These are phyloP conservation scores for Ailanthus altissimus DNA, from an alignment of 345 rosid species.

Conservation along the genomic window DNA sequence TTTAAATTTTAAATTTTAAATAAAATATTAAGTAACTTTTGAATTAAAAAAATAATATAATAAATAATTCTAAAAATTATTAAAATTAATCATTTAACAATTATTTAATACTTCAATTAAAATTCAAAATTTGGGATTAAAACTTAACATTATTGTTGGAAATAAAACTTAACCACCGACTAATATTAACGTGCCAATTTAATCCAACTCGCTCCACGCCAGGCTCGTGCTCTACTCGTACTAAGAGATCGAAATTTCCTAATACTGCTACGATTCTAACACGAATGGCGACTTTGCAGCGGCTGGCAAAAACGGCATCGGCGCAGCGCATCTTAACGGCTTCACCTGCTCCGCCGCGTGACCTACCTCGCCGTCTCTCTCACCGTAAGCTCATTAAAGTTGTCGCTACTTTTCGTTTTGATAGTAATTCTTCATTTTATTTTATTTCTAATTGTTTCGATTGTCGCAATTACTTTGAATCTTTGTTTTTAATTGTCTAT, in stretches of 20 bases:
- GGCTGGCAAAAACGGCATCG: slow-evolving; percentile 44
- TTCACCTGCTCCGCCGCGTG: slow-evolving; percentile 24
- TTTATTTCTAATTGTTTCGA: not conserved
- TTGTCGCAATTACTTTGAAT: not conserved
- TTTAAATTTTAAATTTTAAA: too few relatives aligned
- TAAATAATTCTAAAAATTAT: too few relatives aligned
- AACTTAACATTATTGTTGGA: too few relatives aligned
- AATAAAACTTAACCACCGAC: not conserved
- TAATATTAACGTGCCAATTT: not conserved
- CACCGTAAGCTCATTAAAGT: slow-evolving; percentile 31
- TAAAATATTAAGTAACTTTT: too few relatives aligned
- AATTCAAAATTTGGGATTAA: too few relatives aligned
- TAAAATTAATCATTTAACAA: too few relatives aligned
- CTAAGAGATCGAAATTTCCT: not conserved
- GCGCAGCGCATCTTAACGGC: slow-evolving; percentile 39
- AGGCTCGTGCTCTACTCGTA: not conserved
- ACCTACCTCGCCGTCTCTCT: slow-evolving; percentile 29
- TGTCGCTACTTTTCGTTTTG: not conserved
- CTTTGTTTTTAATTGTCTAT: not conserved
- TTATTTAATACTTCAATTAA: too few relatives aligned
- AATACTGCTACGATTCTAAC: too few relatives aligned
- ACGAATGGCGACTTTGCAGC: slow-evolving; percentile 44
- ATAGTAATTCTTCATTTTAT: not conserved
- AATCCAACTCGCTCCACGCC: not conserved
- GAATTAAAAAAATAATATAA: too few relatives aligned